Evolutionary conservation across 768 basidiomycete species (phyloP).

Genomic region (Galerina marginata): DNA sequence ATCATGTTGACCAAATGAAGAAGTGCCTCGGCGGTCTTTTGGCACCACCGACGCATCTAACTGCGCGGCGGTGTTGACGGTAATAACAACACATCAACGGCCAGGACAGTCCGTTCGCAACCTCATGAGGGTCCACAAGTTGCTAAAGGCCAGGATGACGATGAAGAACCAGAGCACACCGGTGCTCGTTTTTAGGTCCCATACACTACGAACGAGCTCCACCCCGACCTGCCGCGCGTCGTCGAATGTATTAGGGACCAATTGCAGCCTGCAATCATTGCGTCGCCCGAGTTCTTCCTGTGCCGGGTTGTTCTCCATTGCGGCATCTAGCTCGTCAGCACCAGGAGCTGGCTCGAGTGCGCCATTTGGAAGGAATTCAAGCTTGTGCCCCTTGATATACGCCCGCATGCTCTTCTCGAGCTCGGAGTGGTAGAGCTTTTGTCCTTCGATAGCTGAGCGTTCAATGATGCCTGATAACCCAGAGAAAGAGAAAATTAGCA

Average conservation of each 20-base stretch:
- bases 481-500: neutral
- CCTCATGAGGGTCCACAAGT: constrained; percentile 66
- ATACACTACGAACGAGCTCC: constrained; percentile 79
- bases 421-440: constrained; percentile 84
- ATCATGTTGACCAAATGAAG: too few species aligned
- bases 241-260: constrained; percentile 87
- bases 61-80: too few species aligned
- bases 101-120: constrained; percentile 40
- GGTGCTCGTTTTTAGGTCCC: constrained; percentile 77
- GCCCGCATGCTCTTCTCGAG: constrained; percentile 83
- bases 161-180: constrained; percentile 78
- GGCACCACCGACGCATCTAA: too few species aligned
- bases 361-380: constrained; percentile 89
- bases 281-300: constrained; percentile 56
- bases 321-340: constrained; percentile 22
- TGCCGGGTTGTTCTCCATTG: constrained; percentile 9
- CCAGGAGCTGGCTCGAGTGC: constrained; percentile 53
- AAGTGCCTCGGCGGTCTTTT: too few species aligned
- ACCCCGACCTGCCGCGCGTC: constrained; percentile 75
- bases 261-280: constrained; percentile 76
- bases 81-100: too few species aligned
- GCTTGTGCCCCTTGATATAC: constrained; percentile 89
- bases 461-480: constrained; percentile 83
- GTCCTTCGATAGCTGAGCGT: constrained; percentile 88
- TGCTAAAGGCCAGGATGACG: constrained; percentile 73